Percentiles rank a stretch among this genome's conserved stretches.
Evolutionary conservation across 345 rosid genomes (phyloP).

Genomic region (Bruguiera gymnorhiza): DNA sequence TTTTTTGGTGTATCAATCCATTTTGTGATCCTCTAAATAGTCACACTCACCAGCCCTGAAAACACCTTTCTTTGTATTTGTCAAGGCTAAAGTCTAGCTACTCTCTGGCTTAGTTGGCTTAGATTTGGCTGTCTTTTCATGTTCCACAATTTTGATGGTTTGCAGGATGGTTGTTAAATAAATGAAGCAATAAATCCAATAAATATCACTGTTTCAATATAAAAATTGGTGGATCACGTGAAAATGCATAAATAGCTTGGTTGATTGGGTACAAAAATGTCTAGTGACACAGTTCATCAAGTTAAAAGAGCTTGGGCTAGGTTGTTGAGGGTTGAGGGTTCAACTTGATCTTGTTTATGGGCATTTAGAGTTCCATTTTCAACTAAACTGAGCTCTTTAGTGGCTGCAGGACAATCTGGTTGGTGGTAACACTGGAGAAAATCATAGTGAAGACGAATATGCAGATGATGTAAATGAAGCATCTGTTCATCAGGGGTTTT

Average conservation of each 20-base stretch:
- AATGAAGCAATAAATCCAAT: not conserved
- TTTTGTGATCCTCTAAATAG: not conserved
- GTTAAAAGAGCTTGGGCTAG: not conserved
- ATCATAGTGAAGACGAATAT: conserved; percentile 53
- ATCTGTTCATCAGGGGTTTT: conserved; percentile 81
- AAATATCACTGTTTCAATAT: not conserved
- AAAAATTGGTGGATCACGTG: not conserved
- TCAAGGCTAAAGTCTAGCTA: conserved; percentile 10
- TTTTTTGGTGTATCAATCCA: not conserved
- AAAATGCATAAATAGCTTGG: not conserved
- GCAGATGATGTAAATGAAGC: conserved; percentile 55
- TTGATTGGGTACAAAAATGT: not conserved
- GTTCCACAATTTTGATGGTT: conserved; percentile 5
- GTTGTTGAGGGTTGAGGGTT: not conserved
- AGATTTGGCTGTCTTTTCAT: not conserved
- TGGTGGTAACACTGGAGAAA: conserved; percentile 41
- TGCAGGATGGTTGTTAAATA: not conserved
- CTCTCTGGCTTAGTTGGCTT: not conserved
- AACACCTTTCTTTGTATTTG: not conserved
- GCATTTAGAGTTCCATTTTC: conserved; percentile 18
- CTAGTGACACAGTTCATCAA: not conserved
- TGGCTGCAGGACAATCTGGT: conserved; percentile 52
- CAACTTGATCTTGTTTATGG: not conserved
- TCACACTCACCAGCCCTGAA: not conserved
- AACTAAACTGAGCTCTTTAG: not conserved